phyloP scores from a whole-genome alignment of 768 basidiomycete species.

The Mycena venus region DNA sequence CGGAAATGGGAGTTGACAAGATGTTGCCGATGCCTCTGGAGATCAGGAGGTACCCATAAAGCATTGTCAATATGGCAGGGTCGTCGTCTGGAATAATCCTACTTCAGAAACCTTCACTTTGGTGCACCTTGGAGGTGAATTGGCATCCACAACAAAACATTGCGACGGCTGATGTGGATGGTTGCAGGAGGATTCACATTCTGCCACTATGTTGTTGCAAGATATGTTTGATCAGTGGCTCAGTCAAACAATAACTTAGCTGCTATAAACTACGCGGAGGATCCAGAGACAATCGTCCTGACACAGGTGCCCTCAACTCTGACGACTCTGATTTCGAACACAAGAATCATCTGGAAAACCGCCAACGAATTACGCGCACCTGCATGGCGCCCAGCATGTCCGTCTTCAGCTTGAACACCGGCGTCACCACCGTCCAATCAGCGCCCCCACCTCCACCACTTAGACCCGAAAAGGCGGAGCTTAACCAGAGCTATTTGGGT shows the following conservation, averaged over 20 bases:
- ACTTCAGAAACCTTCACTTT: not conserved
- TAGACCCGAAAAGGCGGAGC: slow-evolving; percentile 66
- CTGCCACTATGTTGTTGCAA: slow-evolving; percentile 12
- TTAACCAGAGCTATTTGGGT: slow-evolving; percentile 93
- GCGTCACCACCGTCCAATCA: slow-evolving; percentile 47
- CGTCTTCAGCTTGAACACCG: slow-evolving; percentile 68
- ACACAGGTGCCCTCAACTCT: slow-evolving; percentile 85
- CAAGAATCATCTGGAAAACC: slow-evolving; percentile 53
- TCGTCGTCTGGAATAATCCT: slow-evolving; percentile 39
- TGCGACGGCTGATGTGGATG: not conserved
- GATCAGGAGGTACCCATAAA: slow-evolving; percentile 41
- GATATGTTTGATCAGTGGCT: slow-evolving; percentile 74
- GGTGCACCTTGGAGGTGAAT: not conserved
- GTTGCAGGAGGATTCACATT: not conserved
- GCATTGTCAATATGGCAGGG: slow-evolving; percentile 33
- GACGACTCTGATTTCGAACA: slow-evolving; percentile 86
- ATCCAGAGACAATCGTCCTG: slow-evolving; percentile 85
- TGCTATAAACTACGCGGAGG: slow-evolving; percentile 91
- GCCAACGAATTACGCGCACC: slow-evolving; percentile 59
- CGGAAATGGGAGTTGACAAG: slow-evolving; percentile 42
- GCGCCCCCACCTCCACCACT: slow-evolving; percentile 51
- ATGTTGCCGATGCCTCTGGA: slow-evolving; percentile 47
- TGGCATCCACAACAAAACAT: no score
- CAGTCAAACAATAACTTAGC: slow-evolving; percentile 71
- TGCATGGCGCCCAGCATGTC: slow-evolving; percentile 63